Evolutionary conservation across 441 rosid species (phyloP).

Genomic region (Gossypium schwendimanii): DNA sequence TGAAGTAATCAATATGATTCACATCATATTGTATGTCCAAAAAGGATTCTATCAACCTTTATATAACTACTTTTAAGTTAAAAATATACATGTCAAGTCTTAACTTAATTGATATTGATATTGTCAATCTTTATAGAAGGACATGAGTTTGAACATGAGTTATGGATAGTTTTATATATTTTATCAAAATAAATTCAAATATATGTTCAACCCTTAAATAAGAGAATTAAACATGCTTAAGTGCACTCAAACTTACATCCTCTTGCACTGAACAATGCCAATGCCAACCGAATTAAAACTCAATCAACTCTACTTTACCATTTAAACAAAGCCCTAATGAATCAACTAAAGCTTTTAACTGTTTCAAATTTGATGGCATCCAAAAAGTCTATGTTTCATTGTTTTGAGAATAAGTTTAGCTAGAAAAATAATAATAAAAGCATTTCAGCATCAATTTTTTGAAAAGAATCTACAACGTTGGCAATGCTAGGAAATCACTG

Average conservation of each 20-base stretch:
- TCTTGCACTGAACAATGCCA: too few relatives aligned
- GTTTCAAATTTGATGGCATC: not conserved
- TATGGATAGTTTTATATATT: too few relatives aligned
- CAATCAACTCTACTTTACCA: not conserved
- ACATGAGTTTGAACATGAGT: not conserved
- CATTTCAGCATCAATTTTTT: not conserved
- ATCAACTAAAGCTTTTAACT: not conserved
- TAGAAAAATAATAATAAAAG: not conserved
- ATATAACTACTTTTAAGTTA: not conserved
- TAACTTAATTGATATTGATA: too few relatives aligned
- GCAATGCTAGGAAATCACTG: not conserved
- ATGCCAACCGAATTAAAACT: not conserved
- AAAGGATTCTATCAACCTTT: not conserved
- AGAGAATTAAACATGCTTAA: not conserved
- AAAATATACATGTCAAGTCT: not conserved
- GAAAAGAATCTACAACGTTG: not conserved
- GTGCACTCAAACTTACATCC: not conserved
- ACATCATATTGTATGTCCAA: not conserved
- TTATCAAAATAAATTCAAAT: too few relatives aligned
- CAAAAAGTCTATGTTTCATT: not conserved
- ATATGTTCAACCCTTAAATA: not conserved
- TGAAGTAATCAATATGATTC: not conserved
- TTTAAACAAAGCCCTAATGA: not conserved
- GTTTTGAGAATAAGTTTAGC: not conserved
- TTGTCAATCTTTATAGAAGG: not conserved